Percentiles rank a stretch among this genome's conserved stretches.
These are phyloP conservation scores for Geotrichum histeridarum DNA, from an alignment of 1,139 yeast genomes.

Conservation along the genomic window DNA sequence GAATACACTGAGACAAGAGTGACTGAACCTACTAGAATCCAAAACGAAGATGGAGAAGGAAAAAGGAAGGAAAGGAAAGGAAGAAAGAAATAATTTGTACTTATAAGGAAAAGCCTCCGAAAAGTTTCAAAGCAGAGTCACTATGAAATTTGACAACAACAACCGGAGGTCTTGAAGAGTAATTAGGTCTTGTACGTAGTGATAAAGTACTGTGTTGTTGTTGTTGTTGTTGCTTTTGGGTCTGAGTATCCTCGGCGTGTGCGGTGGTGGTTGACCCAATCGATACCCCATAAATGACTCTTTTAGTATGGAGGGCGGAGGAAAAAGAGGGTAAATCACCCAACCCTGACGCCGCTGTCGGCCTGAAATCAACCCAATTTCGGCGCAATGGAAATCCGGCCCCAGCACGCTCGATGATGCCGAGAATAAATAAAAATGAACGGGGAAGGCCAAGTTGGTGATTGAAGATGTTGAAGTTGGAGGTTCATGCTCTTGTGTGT, in stretches of 20 bases:
- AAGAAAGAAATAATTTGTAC: background rate
- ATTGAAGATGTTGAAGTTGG: too few species aligned
- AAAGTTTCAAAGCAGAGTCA: background rate
- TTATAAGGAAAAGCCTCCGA: background rate
- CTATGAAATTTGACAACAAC: too few species aligned
- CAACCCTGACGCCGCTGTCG: background rate
- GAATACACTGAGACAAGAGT: background rate
- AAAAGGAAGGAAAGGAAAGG: background rate
- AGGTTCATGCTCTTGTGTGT: too few species aligned
- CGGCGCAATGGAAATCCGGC: too few species aligned
- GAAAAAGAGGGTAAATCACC: background rate
- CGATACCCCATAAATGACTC: background rate
- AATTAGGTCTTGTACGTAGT: too few species aligned
- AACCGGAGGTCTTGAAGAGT: too few species aligned
- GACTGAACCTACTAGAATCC: background rate
- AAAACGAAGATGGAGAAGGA: background rate
- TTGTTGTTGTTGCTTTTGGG: background rate
- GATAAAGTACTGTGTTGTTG: too few species aligned
- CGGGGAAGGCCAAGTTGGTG: too few species aligned
- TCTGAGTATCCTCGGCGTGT: background rate
- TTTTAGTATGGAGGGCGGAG: background rate
- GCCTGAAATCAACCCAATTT: background rate
- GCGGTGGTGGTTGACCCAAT: too few species aligned
- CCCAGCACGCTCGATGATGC: too few species aligned
- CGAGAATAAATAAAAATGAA: too few species aligned